A percentile compares a stretch with the other conserved stretches of the same genome.
These are phyloP conservation scores for Diplotaxis tenuifolia DNA, from an alignment of 345 rosid genomes.

Conservation along the genomic window DNA sequence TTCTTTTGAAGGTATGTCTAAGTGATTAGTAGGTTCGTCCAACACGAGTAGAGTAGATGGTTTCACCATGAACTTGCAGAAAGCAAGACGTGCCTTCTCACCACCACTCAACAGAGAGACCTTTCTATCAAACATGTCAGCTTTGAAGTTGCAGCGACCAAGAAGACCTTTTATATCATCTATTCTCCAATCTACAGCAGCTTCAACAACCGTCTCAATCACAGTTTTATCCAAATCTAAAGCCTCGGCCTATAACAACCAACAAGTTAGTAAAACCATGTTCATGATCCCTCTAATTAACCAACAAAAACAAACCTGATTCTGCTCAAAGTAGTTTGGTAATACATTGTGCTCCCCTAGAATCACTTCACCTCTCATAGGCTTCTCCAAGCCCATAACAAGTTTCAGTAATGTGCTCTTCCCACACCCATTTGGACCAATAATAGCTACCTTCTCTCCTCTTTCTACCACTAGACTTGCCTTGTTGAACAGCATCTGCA, in stretches of 20 bases:
- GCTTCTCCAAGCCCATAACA: slow-evolving; percentile 73
- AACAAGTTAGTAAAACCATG: not conserved
- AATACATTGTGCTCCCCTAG: slow-evolving; percentile 90
- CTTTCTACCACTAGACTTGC: slow-evolving; percentile 65
- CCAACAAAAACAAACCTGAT: slow-evolving; percentile 77
- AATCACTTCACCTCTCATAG: slow-evolving; percentile 60
- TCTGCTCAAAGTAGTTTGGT: slow-evolving; percentile 97
- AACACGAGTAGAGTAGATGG: slow-evolving; percentile 80
- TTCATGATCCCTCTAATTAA: not conserved
- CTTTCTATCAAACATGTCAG: slow-evolving; percentile 88
- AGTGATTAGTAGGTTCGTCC: slow-evolving; percentile 95
- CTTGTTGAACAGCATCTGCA: slow-evolving; percentile 58
- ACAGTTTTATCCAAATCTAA: slow-evolving; percentile 89
- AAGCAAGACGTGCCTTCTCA: slow-evolving; percentile 97
- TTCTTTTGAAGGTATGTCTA: slow-evolving; percentile 96
- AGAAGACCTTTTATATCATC: slow-evolving; percentile 96
- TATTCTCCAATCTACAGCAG: slow-evolving; percentile 85
- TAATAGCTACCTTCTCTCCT: slow-evolving; percentile 79
- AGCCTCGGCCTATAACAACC: slow-evolving; percentile 67
- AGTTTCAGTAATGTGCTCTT: slow-evolving; percentile 83
- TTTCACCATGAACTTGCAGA: slow-evolving; percentile 93
- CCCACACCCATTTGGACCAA: slow-evolving; percentile 97
- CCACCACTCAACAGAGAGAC: slow-evolving; percentile 94
- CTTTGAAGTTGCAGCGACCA: slow-evolving; percentile 97
- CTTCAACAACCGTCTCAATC: slow-evolving; percentile 81